Evolutionary conservation across 352 stramenopile species (phyloP).

Genomic region (Pythium biforme): DNA sequence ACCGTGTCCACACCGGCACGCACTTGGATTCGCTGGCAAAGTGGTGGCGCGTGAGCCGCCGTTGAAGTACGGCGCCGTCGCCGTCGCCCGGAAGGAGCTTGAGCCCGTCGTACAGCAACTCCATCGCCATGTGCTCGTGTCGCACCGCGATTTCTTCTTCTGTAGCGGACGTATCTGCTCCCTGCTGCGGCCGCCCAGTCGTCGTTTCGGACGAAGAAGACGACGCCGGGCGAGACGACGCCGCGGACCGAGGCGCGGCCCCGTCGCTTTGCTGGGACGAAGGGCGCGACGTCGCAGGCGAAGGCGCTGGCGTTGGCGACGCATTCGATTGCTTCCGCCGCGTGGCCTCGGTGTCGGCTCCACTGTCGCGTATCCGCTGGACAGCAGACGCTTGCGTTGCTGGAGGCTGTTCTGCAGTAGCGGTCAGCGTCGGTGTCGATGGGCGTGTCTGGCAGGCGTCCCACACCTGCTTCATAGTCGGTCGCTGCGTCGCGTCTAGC

Average conservation of each 20-base stretch:
- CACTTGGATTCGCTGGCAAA: conserved; percentile 38
- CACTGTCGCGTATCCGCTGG: not conserved
- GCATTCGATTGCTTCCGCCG: not conserved
- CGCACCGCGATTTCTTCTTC: conserved; percentile 33
- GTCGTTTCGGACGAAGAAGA: conserved; percentile 6
- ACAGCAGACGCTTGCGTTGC: not conserved
- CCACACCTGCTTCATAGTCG: conserved; percentile 70
- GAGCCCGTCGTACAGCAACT: conserved; percentile 69
- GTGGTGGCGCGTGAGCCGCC: conserved; percentile 43
- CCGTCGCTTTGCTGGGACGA: conserved; percentile 23
- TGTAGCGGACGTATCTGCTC: not conserved
- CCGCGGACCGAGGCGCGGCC: not conserved
- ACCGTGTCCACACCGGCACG: conserved; percentile 19
- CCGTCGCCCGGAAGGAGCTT: conserved; percentile 50
- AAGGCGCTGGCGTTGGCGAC: conserved; percentile 31
- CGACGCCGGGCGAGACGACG: conserved; percentile 13
- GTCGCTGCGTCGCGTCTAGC: conserved; percentile 52
- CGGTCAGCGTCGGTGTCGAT: conserved; percentile 29
- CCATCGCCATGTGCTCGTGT: conserved; percentile 49
- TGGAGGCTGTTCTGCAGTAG: not conserved
- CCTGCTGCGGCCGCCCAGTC: not conserved
- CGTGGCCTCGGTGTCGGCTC: not conserved
- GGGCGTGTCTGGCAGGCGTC: conserved; percentile 41
- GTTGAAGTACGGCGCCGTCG: conserved; percentile 28
- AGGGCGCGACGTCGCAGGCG: conserved; percentile 23